Evolutionary conservation across 106 monocot species (phyloP).

Genomic region (Phalaenopsis equestris): DNA sequence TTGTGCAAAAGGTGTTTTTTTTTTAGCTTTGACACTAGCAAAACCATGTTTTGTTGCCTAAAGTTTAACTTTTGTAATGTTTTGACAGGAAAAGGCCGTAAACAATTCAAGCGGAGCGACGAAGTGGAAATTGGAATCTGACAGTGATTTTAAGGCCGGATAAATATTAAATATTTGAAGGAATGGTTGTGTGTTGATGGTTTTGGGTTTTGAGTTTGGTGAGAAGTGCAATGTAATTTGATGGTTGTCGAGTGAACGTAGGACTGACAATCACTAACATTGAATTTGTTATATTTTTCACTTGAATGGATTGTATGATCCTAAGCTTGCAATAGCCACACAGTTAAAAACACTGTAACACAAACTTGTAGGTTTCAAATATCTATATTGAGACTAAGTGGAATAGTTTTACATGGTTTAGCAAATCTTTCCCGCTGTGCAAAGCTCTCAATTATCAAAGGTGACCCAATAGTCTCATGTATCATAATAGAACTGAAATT

Average conservation of each 20-base stretch:
- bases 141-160: not conserved
- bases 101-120: not conserved
- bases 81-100: constrained; percentile 6
- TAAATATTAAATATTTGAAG: not conserved
- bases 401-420: no score
- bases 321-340: no score
- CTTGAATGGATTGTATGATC: no score
- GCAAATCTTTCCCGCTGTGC: no score
- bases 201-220: not conserved
- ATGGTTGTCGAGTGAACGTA: not conserved
- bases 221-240: not conserved
- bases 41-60: not conserved
- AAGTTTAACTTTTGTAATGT: not conserved
- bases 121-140: not conserved
- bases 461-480: no score
- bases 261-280: not conserved
- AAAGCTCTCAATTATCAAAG: no score
- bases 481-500: no score
- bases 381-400: no score
- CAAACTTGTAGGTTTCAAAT: no score
- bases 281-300: not conserved
- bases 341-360: no score
- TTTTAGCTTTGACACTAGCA: not conserved
- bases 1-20: constrained; percentile 1
- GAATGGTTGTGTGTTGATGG: not conserved